Evolutionary conservation across 305 asterid species (phyloP), one percentile per base, ranked within the genome.

Genomic region (Galium porrigens): DNA sequence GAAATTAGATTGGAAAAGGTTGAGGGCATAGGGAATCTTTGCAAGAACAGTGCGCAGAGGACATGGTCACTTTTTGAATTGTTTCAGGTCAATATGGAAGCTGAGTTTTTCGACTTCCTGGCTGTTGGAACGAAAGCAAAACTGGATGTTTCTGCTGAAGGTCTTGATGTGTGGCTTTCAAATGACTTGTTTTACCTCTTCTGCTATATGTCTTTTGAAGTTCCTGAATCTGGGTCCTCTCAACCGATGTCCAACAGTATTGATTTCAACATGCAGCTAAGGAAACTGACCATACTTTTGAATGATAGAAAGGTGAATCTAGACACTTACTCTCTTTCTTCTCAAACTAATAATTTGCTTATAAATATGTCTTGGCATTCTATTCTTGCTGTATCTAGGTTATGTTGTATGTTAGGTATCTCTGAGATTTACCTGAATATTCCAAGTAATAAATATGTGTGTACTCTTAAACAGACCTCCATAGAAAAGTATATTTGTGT

Each of bases 221-320:
- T 57, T 71, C 73, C 94, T 67, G 85, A 79, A 68, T 82, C 80
- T 58, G 74, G 66, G 39, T 72, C 94, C 74, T 73, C 87, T 48
- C 80, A 64, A 34, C 71, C 76, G 67, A 66, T 68, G 29, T 70
- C 83, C 75, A 73, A 74, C 65, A 75, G 71, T 73, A 70, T 87
- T 79, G 81, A 80, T 70, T 70, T 87, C 17, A 76, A 74, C 34
- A 70, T 82, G 72, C 90, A 80, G 34, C 81, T 86, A 33, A 79
- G 86, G 76, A 85, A 85, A 68, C 68, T 84, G 53, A 87, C 95
- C 67, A 79, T 92, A 73, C 89, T 84, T 66, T 74, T 87, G 70
- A 85, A 84, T 57, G 94, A 89, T 83, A 84, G 87, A 80, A 87
- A 87, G 99, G 99, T 92, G 76, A 72, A 68, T 30, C 68, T 30